phyloP scores from a whole-genome alignment of 805 yeast genomes.

The Cyberlindnera xishuangbannaensis region DNA sequence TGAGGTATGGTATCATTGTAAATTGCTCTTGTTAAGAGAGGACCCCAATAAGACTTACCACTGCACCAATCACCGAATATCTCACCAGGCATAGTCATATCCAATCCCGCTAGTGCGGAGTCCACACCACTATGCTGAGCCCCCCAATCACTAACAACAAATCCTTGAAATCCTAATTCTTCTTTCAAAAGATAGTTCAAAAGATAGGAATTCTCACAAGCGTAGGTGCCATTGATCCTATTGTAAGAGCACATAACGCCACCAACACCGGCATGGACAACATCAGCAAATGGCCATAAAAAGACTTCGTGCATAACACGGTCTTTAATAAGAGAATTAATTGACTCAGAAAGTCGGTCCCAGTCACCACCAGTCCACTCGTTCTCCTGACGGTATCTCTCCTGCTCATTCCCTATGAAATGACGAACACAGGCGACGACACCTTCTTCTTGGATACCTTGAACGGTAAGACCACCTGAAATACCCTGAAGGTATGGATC shows the following conservation, averaged over 20 bases:
- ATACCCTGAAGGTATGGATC: constrained; percentile 59
- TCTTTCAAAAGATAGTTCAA: constrained; percentile 51
- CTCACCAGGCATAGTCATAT: constrained; percentile 64
- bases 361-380: constrained; percentile 45
- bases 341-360: constrained; percentile 37
- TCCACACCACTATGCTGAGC: constrained; percentile 55
- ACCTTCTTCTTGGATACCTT: constrained; percentile 53
- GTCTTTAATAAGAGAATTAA: constrained; percentile 53
- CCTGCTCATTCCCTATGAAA: constrained; percentile 58
- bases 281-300: constrained; percentile 64
- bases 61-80: constrained; percentile 46
- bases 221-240: constrained; percentile 47
- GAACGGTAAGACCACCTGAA: constrained; percentile 45
- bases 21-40: constrained; percentile 47
- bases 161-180: constrained; percentile 62
- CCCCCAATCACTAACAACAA: constrained; percentile 65
- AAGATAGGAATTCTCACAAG: constrained; percentile 54
- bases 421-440: constrained; percentile 54
- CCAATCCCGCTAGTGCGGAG: constrained; percentile 53
- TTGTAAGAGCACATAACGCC: constrained; percentile 60
- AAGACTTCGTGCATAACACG: constrained; percentile 56
- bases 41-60: constrained; percentile 54
- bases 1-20: constrained; percentile 51
- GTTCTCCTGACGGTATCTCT: constrained; percentile 47
- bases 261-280: constrained; percentile 53